Evolutionary conservation across 1,284 basidiomycete species (phyloP).

Genomic region (Singerocomus inundabilis): DNA sequence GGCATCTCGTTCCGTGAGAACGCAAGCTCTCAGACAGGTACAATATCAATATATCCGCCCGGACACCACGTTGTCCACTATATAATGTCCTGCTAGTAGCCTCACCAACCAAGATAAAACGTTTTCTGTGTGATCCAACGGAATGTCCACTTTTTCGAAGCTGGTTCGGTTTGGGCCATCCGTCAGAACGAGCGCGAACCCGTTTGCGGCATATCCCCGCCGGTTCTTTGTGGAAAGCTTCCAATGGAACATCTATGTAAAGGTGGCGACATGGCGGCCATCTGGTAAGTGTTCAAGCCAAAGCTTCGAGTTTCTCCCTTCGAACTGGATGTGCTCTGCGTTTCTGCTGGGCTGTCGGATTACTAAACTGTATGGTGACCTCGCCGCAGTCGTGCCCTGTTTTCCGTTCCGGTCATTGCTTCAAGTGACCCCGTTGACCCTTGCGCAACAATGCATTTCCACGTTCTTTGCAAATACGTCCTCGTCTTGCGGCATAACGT

Average conservation of each 20-base stretch:
- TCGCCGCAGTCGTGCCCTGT: slow-evolving; percentile 7
- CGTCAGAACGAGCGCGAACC: not conserved
- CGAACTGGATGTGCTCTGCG: not conserved
- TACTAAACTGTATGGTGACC: slow-evolving; percentile 4
- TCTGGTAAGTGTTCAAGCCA: not conserved
- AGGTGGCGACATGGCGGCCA: slow-evolving; percentile 8
- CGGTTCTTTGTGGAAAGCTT: slow-evolving; percentile 17
- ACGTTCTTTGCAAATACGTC: slow-evolving; percentile 3
- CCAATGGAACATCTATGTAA: slow-evolving; percentile 16
- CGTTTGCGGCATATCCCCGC: slow-evolving; percentile 16
- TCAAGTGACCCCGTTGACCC: not conserved
- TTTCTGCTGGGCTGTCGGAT: not conserved
- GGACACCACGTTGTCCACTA: slow-evolving; percentile 18
- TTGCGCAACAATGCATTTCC: not conserved
- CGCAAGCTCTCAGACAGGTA: not conserved
- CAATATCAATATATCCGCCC: not conserved
- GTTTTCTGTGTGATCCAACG: slow-evolving; percentile 1
- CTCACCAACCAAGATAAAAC: slow-evolving; percentile 5
- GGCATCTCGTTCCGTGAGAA: slow-evolving; percentile 6
- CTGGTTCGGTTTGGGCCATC: slow-evolving; percentile 10
- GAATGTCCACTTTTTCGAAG: slow-evolving; percentile 1
- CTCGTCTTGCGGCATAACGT: not conserved
- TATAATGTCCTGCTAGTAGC: not conserved
- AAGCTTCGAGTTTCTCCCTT: not conserved
- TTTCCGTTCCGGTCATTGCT: slow-evolving; percentile 3